These are phyloP conservation scores for Colletotrichum lindemuthianum DNA, from an alignment of 2,329 filamentous ascomycete genomes.

Conservation along the genomic window DNA sequence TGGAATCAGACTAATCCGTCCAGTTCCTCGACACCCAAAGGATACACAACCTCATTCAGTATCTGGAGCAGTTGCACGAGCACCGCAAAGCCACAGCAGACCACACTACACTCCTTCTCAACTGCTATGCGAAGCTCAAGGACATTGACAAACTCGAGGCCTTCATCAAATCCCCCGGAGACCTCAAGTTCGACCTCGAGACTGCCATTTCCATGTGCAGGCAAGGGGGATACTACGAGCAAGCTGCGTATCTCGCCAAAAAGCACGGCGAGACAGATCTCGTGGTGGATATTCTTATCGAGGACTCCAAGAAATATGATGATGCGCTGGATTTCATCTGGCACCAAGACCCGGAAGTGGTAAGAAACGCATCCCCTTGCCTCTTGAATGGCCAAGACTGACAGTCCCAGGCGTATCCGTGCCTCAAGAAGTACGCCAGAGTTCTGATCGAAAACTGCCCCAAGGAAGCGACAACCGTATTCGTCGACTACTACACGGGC, in stretches of 20 bases:
- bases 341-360: conserved; percentile 81
- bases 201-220: conserved; percentile 98
- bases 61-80: conserved; percentile 94
- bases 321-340: conserved; percentile 94
- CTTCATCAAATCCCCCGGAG: conserved; percentile 95
- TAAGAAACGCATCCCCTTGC: conserved; percentile 50
- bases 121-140: conserved; percentile 98
- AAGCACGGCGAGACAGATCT: conserved; percentile 94
- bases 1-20: conserved; percentile 40
- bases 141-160: conserved; percentile 95
- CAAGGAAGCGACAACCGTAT: conserved; percentile 82
- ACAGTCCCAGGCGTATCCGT: conserved; percentile 76
- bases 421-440: conserved; percentile 93
- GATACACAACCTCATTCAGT: conserved; percentile 97
- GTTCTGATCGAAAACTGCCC: conserved; percentile 90
- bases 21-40: conserved; percentile 95
- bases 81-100: conserved; percentile 93
- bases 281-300: conserved; percentile 94
- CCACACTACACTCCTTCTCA: conserved; percentile 92
- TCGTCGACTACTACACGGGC: conserved; percentile 95
- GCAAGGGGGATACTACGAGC: conserved; percentile 95
- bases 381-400: conserved; percentile 38
- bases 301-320: conserved; percentile 90
- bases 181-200: conserved; percentile 95
- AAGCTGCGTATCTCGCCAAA: conserved; percentile 93